Evolutionary conservation across 495 filamentous ascomycete species (phyloP), one percentile per base, ranked within the genome.

Genomic region (Parathielavia appendiculata): DNA sequence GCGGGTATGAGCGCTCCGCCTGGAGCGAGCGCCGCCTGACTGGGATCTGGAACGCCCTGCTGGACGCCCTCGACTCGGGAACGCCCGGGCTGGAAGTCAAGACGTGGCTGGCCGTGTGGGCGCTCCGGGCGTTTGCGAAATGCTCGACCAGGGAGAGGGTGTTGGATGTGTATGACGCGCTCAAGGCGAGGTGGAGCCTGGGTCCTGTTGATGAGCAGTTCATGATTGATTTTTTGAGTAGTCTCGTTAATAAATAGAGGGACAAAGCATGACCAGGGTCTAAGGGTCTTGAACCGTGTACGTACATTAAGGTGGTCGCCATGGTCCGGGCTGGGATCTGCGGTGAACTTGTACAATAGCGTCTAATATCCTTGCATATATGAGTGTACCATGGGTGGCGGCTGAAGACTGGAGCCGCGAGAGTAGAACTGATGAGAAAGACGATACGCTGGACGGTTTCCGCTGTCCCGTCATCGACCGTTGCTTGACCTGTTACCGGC

Each of bases 11-110:
- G 8, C 79, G 82, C 59, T 83, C 81, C 13, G 67, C 81, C 8
- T 93, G 89, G 91, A 86, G 81, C 49, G 73, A 74, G 17, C 71
- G 77, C 60, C 76, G 78, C 40, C 76, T 92, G 14, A 72, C 79
- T 50, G 73, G 66, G 48, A 78, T 82, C 36, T 81, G 71, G 67
- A 51, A 63, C 1, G 73, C 79, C 5, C 71, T 80, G 22, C 32
- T 82, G 5, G 35, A 62, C 1, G 72, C 75, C 6, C 46, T 79
- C 7, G 79, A 80, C 34, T 17, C 49, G 35, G 63, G 67, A 13
- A 39, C 52, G 14, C 62, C 63, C 23, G 56, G 59, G 6, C 45
- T 83, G 14, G 71, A 74, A 53, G 73, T 82, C 32, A 74, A 66
- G 56, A 72, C 70, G 4, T 81, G 79, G 79, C 67, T 82, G 68